Evolutionary conservation across 78 protist species (phyloP).

Genomic region (Dictyostelium capitatum): DNA sequence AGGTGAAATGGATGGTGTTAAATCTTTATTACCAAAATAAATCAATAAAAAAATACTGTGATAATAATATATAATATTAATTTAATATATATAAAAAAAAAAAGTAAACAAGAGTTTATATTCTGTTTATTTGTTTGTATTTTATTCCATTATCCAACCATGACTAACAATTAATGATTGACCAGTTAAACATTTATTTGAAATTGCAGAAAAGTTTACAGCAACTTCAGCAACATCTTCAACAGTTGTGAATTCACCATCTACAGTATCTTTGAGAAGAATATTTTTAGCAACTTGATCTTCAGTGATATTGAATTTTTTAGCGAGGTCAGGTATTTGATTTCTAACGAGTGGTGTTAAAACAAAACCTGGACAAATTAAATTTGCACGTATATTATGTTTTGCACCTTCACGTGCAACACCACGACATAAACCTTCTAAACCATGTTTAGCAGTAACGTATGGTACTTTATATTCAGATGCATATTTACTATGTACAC

Average conservation of each 20-base stretch:
- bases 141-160: constrained; percentile 92
- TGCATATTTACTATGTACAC: constrained; percentile 83
- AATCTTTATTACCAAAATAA: constrained; percentile 30
- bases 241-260: constrained; percentile 82
- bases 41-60: constrained; percentile 24
- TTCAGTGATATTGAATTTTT: constrained; percentile 76
- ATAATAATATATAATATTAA: not conserved
- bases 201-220: constrained; percentile 72
- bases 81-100: constrained; percentile 8
- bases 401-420: constrained; percentile 85
- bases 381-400: constrained; percentile 77
- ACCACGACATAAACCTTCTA: constrained; percentile 84
- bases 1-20: constrained; percentile 55
- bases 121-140: not conserved
- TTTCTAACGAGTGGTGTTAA: constrained; percentile 75
- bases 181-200: constrained; percentile 84
- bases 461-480: constrained; percentile 85
- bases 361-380: constrained; percentile 90
- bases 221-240: constrained; percentile 89
- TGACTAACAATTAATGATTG: constrained; percentile 85
- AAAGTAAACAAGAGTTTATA: not conserved
- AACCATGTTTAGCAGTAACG: constrained; percentile 86
- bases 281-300: constrained; percentile 75
- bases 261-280: constrained; percentile 86
- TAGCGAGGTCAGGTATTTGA: constrained; percentile 88